These are phyloP conservation scores for Metarhizium robertsii DNA, from an alignment of 2,329 filamentous ascomycete genomes.

Conservation along the genomic window DNA sequence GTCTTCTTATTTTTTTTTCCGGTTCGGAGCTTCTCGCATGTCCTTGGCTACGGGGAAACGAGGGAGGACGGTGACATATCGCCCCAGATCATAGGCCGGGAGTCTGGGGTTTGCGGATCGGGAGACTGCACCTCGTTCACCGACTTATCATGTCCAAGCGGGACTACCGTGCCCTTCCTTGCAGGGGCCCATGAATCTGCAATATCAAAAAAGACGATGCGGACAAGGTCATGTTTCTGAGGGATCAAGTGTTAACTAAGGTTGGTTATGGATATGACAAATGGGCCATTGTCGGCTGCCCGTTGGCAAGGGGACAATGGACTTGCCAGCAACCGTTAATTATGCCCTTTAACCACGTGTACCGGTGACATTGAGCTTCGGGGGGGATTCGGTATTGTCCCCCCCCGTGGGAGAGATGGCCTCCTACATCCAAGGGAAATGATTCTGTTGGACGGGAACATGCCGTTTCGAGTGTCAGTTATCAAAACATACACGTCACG, in stretches of 20 bases:
- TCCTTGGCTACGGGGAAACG: too few relatives aligned
- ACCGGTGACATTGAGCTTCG: background rate
- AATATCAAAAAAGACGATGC: background rate
- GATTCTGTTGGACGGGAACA: background rate
- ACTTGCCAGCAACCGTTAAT: background rate
- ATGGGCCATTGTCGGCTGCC: too few relatives aligned
- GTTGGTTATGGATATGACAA: background rate
- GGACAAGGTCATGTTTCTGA: background rate
- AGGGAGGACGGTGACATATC: background rate
- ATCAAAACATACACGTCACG: background rate
- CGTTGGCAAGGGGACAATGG: too few relatives aligned
- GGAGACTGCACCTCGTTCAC: background rate
- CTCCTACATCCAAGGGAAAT: background rate
- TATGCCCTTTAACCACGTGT: background rate
- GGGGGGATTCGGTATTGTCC: background rate
- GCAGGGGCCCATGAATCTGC: background rate
- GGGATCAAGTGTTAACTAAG: background rate
- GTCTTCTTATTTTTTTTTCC: background rate
- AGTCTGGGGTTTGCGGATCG: background rate
- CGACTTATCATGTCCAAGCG: background rate
- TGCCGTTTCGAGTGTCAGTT: background rate
- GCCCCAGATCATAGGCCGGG: background rate
- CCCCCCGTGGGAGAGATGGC: background rate
- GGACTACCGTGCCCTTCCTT: background rate
- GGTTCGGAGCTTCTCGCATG: background rate